Evolutionary conservation across 2,329 filamentous ascomycete genomes (phyloP), one percentile per base, ranked within the genome.

Genomic region (Pseudogymnoascus sp.): DNA sequence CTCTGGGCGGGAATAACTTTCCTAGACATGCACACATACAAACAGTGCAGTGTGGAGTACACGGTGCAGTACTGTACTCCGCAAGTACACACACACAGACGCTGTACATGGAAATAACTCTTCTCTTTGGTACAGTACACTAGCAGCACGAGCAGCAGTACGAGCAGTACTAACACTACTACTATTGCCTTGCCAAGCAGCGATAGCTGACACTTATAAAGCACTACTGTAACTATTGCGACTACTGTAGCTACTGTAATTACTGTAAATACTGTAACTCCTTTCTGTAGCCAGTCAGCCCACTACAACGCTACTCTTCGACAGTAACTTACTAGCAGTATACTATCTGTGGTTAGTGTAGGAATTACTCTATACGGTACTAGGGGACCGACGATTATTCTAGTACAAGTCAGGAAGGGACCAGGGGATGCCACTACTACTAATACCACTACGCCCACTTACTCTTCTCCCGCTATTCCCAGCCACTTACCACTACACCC

Each of bases 141-240:
- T 22, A 22, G 20, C 20, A 22, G 20, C 4, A 22, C 20, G 20
- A 22, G 20, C 20, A 38, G n/a, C 38, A 41, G 18, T 6, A 41
- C 38, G 12, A 18, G 14, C 37, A 39, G 37, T 39, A 41, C 18
- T 39, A 22, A 22, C 20, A 39, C 16, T n/a, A 41, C 5, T 41
- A 54, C 47, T 54, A 54, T 54, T 54, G 47, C 28, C 47, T 54
- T 54, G 28, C 47, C 47, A 54, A 54, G 47, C 47, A 12, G 3
- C 16, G 28, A 54, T 54, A 25, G 47, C 47, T 32, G 47, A 22
- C 47, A 54, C 25, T 54, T 54, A 28, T 25, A 54, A 16, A 18
- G 43, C 2, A 18, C 43, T 32, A 32, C 20, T 28, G 22, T 47
- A 9, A 28, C 22, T 47, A 28, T 6, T 16, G 39, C 6, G 6